Evolutionary conservation across 805 yeast species (phyloP).

Genomic region (Pichia deserticola): DNA sequence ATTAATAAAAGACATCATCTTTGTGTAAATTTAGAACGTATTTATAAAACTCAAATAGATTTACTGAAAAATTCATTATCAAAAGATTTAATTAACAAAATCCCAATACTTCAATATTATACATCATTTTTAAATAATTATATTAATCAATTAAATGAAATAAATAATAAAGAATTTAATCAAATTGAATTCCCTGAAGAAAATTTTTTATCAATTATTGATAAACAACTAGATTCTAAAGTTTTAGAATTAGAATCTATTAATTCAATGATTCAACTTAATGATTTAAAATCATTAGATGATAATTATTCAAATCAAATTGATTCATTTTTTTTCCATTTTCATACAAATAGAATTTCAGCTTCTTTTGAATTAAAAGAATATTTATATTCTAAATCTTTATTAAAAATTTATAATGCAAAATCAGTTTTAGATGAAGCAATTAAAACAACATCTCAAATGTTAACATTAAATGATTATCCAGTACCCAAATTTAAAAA

Average conservation of each 20-base stretch:
- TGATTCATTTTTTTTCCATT: slow-evolving; percentile 18
- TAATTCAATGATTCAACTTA: slow-evolving; percentile 4
- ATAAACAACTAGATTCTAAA: slow-evolving; percentile 7
- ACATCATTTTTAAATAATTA: neutral
- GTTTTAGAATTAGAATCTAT: slow-evolving; percentile 10
- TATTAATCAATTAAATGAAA: neutral
- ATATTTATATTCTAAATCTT: slow-evolving; percentile 14
- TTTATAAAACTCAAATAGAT: slow-evolving; percentile 10
- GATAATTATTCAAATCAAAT: slow-evolving; percentile 14
- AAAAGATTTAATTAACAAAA: neutral
- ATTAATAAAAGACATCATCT: slow-evolving; percentile 7
- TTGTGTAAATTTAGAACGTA: slow-evolving; percentile 2
- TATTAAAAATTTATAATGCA: slow-evolving; percentile 13
- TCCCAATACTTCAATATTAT: slow-evolving; percentile 8
- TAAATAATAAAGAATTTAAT: neutral
- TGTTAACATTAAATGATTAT: slow-evolving; percentile 22
- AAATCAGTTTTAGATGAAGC: slow-evolving; percentile 12
- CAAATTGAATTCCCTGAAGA: slow-evolving; percentile 2
- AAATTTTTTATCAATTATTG: slow-evolving; percentile 3
- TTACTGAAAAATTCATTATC: neutral
- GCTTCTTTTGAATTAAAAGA: slow-evolving; percentile 21
- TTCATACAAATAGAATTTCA: slow-evolving; percentile 20
- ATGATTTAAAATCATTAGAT: slow-evolving; percentile 17
- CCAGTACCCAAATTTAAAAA: slow-evolving; percentile 23
- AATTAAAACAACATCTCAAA: slow-evolving; percentile 17